Conservation (phyloP, 2,329 filamentous ascomycete genomes). For the Claviceps digitariae region DNA sequence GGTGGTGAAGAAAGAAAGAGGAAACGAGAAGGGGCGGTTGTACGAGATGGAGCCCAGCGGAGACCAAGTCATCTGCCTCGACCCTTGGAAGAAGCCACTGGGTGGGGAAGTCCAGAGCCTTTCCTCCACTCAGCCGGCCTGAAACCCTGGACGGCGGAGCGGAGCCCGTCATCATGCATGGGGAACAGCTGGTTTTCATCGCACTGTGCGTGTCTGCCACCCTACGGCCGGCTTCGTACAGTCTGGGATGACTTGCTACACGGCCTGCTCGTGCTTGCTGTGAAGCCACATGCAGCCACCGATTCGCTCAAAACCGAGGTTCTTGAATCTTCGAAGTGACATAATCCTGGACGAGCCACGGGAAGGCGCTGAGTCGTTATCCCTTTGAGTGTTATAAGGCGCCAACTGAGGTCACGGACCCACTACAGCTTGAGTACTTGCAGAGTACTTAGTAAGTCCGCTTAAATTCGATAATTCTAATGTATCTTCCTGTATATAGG, state of each 20-base stretch:
- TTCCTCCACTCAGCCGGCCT: constrained; percentile 1
- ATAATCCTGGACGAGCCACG: background rate
- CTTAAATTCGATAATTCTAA: no score
- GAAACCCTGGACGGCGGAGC: background rate
- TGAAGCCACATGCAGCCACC: background rate
- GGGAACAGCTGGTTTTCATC: background rate
- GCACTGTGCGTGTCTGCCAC: background rate
- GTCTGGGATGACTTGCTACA: background rate
- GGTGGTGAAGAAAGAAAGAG: background rate
- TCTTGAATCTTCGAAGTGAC: background rate
- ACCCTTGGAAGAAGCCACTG: background rate
- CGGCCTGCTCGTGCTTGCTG: background rate
- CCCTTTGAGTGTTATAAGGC: no score
- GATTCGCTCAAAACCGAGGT: background rate
- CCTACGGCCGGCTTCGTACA: background rate
- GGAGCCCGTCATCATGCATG: background rate
- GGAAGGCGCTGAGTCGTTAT: background rate
- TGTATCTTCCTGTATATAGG: no score
- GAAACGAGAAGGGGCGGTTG: background rate
- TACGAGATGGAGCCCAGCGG: background rate
- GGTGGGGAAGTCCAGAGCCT: background rate
- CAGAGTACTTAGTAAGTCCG: no score
- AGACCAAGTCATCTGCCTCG: background rate
- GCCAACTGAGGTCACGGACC: no score
- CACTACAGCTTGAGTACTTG: no score